These are phyloP conservation scores for Trichoderma harzianum DNA, from an alignment of 2,329 filamentous ascomycete genomes.

Conservation along the genomic window DNA sequence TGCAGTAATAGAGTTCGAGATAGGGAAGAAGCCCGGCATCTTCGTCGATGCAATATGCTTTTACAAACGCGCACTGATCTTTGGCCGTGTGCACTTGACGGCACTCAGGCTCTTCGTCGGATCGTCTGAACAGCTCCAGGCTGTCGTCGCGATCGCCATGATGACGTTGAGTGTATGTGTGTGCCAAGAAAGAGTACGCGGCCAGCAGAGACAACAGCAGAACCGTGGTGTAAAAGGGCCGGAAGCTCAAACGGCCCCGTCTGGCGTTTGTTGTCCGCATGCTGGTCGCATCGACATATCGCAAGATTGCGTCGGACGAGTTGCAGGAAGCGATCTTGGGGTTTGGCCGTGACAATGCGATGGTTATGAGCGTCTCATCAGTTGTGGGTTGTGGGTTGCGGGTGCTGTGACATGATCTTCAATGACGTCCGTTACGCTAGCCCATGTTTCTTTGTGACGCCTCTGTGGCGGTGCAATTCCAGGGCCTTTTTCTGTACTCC, in stretches of 20 bases:
- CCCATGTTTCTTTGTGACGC: background rate
- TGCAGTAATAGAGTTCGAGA: constrained; percentile 87
- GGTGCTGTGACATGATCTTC: background rate
- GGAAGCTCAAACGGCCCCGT: constrained; percentile 39
- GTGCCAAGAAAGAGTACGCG: constrained; percentile 39
- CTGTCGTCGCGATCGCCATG: constrained; percentile 14
- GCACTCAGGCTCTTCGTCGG: constrained; percentile 54
- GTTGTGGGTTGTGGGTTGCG: background rate
- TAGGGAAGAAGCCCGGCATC: constrained; percentile 89
- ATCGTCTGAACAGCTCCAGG: constrained; percentile 25
- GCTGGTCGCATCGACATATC: constrained; percentile 15
- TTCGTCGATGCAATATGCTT: constrained; percentile 77
- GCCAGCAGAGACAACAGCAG: constrained; percentile 46
- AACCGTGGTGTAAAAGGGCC: constrained; percentile 49
- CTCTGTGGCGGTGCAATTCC: background rate
- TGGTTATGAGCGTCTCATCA: background rate
- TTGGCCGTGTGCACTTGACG: constrained; percentile 70
- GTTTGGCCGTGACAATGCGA: background rate
- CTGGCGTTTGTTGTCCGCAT: constrained; percentile 17
- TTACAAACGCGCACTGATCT: constrained; percentile 86
- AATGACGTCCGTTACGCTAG: background rate
- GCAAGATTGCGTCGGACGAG: background rate
- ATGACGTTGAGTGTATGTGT: constrained; percentile 20
- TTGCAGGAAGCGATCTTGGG: background rate
- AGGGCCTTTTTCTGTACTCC: constrained; percentile 2